These are phyloP conservation scores for Przewalskia tangutica DNA, from an alignment of 257 asterid species.

Conservation along the genomic window DNA sequence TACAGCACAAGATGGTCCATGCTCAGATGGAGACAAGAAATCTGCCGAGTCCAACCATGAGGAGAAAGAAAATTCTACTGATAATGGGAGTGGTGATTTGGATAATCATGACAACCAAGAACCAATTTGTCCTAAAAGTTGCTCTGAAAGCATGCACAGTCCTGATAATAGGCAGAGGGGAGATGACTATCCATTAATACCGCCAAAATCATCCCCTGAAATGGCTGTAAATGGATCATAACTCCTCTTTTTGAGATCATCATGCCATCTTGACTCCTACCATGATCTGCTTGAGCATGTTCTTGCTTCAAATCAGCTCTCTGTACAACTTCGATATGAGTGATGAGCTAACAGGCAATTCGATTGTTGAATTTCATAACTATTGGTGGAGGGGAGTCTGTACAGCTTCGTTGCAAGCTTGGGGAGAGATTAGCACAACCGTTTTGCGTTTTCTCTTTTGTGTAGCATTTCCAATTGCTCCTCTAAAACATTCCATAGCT, in stretches of 20 bases:
- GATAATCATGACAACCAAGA: slow-evolving; percentile 24
- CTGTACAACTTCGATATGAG: not conserved
- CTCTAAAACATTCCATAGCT: slow-evolving; percentile 15
- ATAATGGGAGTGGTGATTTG: slow-evolving; percentile 18
- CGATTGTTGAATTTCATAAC: slow-evolving; percentile 17
- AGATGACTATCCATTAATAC: slow-evolving; percentile 42
- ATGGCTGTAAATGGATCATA: slow-evolving; percentile 86
- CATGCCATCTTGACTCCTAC: not conserved
- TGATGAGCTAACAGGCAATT: slow-evolving; percentile 4
- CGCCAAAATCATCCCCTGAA: slow-evolving; percentile 64
- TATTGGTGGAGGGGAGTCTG: slow-evolving; percentile 54
- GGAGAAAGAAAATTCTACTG: slow-evolving; percentile 27
- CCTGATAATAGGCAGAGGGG: slow-evolving; percentile 34
- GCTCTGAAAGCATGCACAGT: slow-evolving; percentile 28
- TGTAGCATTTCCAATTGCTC: slow-evolving; percentile 18
- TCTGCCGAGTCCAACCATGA: slow-evolving; percentile 18
- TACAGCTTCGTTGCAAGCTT: slow-evolving; percentile 54
- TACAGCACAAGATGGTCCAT: slow-evolving; percentile 17
- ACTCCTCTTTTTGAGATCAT: slow-evolving; percentile 2
- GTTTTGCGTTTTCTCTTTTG: slow-evolving; percentile 17
- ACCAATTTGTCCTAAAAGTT: slow-evolving; percentile 33
- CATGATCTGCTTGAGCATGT: not conserved
- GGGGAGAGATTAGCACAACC: slow-evolving; percentile 16
- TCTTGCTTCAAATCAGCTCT: slow-evolving; percentile 9
- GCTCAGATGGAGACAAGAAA: slow-evolving; percentile 20